phyloP scores from a whole-genome alignment of 1,284 basidiomycete genomes.

The Malassezia arunalokei region DNA sequence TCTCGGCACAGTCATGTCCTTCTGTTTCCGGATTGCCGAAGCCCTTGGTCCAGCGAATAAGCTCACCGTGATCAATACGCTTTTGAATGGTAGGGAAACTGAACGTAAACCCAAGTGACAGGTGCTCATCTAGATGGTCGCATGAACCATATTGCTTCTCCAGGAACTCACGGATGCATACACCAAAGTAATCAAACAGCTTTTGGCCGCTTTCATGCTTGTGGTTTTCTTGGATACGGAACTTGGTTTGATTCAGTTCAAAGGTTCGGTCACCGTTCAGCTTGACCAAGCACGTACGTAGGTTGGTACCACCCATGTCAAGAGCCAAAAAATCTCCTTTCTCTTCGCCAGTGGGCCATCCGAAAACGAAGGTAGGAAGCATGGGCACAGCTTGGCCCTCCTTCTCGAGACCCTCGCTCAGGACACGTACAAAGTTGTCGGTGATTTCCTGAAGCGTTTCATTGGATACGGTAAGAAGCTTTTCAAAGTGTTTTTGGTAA shows the following conservation, averaged over 20 bases:
- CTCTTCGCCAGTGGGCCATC: slow-evolving; percentile 85
- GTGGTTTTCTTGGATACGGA: slow-evolving; percentile 90
- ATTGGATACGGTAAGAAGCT: slow-evolving; percentile 37
- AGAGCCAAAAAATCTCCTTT: slow-evolving; percentile 80
- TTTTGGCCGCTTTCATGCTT: slow-evolving; percentile 92
- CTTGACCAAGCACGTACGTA: slow-evolving; percentile 90
- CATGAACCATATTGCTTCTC: slow-evolving; percentile 57
- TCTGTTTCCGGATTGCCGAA: slow-evolving; percentile 87
- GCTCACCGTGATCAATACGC: slow-evolving; percentile 80
- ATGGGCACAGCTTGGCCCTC: slow-evolving; percentile 78
- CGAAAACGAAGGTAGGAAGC: slow-evolving; percentile 95
- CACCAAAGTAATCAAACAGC: slow-evolving; percentile 92
- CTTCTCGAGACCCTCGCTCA: slow-evolving; percentile 75
- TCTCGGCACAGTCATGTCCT: slow-evolving; percentile 76
- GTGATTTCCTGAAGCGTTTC: slow-evolving; percentile 55
- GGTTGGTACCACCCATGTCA: slow-evolving; percentile 85
- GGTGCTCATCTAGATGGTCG: slow-evolving; percentile 60
- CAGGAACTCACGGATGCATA: slow-evolving; percentile 81
- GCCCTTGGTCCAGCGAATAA: slow-evolving; percentile 98
- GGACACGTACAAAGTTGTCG: slow-evolving; percentile 80
- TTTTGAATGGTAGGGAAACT: slow-evolving; percentile 53
- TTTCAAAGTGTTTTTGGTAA: slow-evolving; percentile 23
- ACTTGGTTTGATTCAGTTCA: slow-evolving; percentile 94
- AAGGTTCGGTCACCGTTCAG: slow-evolving; percentile 86
- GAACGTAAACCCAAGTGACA: slow-evolving; percentile 16